These are phyloP conservation scores for Vitis riparia DNA, from an alignment of 164 flowering plant species.

Conservation along the genomic window DNA sequence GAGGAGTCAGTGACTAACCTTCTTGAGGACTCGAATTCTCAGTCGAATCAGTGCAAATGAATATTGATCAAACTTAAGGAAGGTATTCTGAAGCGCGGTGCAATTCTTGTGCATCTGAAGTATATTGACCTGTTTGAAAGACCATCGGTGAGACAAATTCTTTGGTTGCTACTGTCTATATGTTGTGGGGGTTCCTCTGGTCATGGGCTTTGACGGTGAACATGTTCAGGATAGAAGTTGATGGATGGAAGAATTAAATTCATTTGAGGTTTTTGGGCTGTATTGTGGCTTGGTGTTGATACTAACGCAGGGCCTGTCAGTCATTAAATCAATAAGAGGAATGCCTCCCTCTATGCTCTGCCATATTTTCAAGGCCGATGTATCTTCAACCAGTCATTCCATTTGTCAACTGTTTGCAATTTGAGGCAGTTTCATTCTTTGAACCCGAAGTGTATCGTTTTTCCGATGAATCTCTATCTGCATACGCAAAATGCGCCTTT, in stretches of 20 bases:
- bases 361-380: conserved; percentile 7
- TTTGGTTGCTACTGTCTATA: conserved; percentile 11
- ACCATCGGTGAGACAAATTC: conserved; percentile 20
- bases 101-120: conserved; percentile 8
- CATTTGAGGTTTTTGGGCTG: conserved; percentile 7
- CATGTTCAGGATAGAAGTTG: conserved; percentile 3
- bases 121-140: conserved; percentile 2
- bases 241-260: conserved; percentile 8
- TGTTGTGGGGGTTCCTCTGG: conserved; percentile 8
- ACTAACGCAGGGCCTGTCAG: conserved; percentile 5
- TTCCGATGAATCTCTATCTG: background rate
- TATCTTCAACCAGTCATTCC: background rate
- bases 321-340: conserved; percentile 2
- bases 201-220: background rate
- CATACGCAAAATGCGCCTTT: no score
- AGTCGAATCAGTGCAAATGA: conserved; percentile 55
- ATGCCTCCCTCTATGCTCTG: conserved; percentile 15
- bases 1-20: conserved; percentile 43
- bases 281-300: background rate
- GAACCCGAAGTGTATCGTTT: conserved; percentile 3
- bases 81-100: background rate
- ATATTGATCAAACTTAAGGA: background rate
- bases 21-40: conserved; percentile 42
- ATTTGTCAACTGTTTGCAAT: background rate
- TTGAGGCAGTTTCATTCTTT: conserved; percentile 15